phyloP scores from a whole-genome alignment of 2,329 filamentous ascomycete genomes.

The Neonectria magnoliae region DNA sequence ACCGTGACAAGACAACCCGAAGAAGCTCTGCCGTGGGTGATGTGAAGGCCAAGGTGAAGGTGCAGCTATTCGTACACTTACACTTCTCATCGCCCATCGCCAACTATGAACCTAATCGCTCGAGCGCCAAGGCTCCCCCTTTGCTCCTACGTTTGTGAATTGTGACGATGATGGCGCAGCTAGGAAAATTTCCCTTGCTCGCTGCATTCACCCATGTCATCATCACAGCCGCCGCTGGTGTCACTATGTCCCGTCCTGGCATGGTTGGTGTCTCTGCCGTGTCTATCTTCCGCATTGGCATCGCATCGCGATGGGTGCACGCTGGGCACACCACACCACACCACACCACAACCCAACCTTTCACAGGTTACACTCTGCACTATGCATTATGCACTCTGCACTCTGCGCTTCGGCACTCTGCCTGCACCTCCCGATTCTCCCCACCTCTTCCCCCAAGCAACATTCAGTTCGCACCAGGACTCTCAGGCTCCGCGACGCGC shows the following conservation, averaged over 20 bases:
- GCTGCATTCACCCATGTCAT: slow-evolving; percentile 11
- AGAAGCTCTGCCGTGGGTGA: background rate
- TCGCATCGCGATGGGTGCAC: background rate
- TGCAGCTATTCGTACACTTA: background rate
- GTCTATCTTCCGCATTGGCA: slow-evolving; percentile 2
- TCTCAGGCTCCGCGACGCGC: slow-evolving; percentile 14
- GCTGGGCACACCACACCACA: background rate
- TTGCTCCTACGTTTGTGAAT: background rate
- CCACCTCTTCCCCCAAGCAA: slow-evolving; percentile 3
- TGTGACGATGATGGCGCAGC: background rate
- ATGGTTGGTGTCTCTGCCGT: slow-evolving; percentile 28
- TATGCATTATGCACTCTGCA: background rate
- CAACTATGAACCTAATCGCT: slow-evolving; percentile 12
- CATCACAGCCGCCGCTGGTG: slow-evolving; percentile 14
- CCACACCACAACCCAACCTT: background rate
- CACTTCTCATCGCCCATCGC: background rate
- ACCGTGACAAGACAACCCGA: background rate
- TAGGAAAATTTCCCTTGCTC: slow-evolving; percentile 6
- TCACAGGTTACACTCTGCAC: background rate
- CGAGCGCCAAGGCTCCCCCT: background rate
- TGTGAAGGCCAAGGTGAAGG: background rate
- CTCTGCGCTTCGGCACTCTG: background rate
- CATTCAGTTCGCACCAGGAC: background rate
- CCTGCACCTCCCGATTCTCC: background rate
- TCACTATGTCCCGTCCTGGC: slow-evolving; percentile 19